Conservation (phyloP, 148 eudicot species). For the Arctostaphylos glauca region DNA sequence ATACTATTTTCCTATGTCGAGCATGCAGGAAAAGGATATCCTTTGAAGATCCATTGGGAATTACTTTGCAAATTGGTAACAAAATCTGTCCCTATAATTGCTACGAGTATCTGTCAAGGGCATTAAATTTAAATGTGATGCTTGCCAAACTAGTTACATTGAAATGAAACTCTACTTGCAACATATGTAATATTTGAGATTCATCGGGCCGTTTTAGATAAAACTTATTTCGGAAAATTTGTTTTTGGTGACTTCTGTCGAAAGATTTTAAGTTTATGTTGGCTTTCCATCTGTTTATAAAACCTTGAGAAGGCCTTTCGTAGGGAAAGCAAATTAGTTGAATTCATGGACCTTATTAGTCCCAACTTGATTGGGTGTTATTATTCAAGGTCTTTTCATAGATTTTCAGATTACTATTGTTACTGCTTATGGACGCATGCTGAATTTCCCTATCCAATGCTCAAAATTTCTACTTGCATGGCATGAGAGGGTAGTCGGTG, state of each 20-base stretch:
- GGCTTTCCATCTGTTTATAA: neutral
- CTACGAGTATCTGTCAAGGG: neutral
- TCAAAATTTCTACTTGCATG: neutral
- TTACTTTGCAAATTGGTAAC: neutral
- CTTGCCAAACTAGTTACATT: neutral
- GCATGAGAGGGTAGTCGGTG: neutral
- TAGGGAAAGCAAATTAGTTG: neutral
- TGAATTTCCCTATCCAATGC: neutral
- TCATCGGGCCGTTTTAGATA: neutral
- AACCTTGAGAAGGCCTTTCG: neutral
- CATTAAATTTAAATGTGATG: neutral
- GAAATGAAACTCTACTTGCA: neutral
- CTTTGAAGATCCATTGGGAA: neutral
- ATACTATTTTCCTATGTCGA: neutral
- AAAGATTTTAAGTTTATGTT: neutral
- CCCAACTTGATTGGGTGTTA: neutral
- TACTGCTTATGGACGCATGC: neutral
- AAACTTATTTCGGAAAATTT: neutral
- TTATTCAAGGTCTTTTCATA: neutral
- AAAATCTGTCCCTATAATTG: neutral
- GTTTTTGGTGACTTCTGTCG: neutral
- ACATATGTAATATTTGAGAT: neutral
- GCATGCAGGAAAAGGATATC: slow-evolving; percentile 9
- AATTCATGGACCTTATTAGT: neutral
- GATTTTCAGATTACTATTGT: neutral